Conservation (phyloP, 805 yeast species). For the Blastobotrys americana region DNA sequence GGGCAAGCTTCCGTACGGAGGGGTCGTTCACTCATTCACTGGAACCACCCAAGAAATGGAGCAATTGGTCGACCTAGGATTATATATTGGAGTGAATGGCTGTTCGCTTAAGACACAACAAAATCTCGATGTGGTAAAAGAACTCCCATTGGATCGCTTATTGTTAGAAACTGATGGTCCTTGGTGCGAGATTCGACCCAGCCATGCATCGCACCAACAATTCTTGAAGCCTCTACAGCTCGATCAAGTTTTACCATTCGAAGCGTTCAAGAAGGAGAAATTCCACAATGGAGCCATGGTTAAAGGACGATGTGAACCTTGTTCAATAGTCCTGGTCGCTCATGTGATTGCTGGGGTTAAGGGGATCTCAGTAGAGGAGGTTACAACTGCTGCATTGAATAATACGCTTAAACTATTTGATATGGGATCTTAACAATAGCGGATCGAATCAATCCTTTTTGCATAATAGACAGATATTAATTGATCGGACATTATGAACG, state of each 20-base stretch:
- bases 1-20: conserved; percentile 41
- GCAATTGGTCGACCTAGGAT: conserved; percentile 48
- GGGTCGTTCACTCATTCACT: conserved; percentile 95
- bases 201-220: conserved; percentile 62
- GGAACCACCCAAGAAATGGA: conserved; percentile 64
- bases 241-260: conserved; percentile 44
- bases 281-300: conserved; percentile 43
- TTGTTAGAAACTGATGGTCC: conserved; percentile 96
- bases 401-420: conserved; percentile 46
- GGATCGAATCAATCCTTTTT: too few relatives aligned
- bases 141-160: conserved; percentile 63
- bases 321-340: conserved; percentile 74
- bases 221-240: conserved; percentile 32
- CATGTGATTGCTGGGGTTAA: conserved; percentile 51
- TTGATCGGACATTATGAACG: too few relatives aligned
- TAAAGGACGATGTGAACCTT: conserved; percentile 89
- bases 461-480: too few relatives aligned
- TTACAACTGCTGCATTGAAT: conserved; percentile 45
- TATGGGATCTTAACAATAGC: too few relatives aligned
- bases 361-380: conserved; percentile 34
- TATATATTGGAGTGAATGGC: conserved; percentile 82
- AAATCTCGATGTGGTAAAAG: conserved; percentile 55
- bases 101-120: conserved; percentile 80
- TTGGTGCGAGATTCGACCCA: conserved; percentile 89
- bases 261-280: conserved; percentile 59